A percentile compares a stretch with the other conserved stretches of the same genome.
These are phyloP conservation scores for Rutidosis leptorrhynchoides DNA, from an alignment of 129 eudicot genomes.

Conservation along the genomic window DNA sequence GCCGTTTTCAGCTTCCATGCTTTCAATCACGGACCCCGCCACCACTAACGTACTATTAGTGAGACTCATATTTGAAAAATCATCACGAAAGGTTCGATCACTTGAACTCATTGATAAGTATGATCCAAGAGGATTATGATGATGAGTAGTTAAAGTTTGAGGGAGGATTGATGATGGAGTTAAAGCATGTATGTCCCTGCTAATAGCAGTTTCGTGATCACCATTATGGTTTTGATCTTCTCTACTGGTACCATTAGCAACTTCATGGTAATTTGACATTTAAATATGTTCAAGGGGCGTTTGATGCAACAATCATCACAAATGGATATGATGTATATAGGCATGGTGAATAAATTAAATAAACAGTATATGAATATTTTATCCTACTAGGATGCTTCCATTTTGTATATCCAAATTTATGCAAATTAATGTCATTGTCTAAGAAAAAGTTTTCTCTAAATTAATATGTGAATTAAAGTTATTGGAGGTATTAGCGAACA, in stretches of 20 bases:
- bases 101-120: conserved; percentile 24
- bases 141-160: conserved; percentile 14
- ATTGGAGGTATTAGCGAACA: conserved; percentile 17
- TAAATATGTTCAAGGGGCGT: conserved; percentile 15
- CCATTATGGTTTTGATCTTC: conserved; percentile 24
- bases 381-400: conserved; percentile 19
- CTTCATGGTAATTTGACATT: conserved; percentile 25
- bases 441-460: background rate
- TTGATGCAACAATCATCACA: background rate
- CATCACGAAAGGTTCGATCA: conserved; percentile 27
- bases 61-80: conserved; percentile 50
- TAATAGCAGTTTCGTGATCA: conserved; percentile 13
- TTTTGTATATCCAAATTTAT: conserved; percentile 14
- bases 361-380: background rate
- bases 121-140: conserved; percentile 15
- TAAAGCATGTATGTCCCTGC: conserved; percentile 38
- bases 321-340: conserved; percentile 11
- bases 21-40: conserved; percentile 35
- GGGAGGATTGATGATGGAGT: conserved; percentile 25
- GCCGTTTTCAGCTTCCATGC: conserved; percentile 25
- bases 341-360: background rate
- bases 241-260: conserved; percentile 10
- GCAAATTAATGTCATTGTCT: conserved; percentile 26
- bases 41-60: conserved; percentile 41
- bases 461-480: conserved; percentile 5